phyloP scores from a whole-genome alignment of 768 basidiomycete species.

The Brasilioporus rufonigricans region DNA sequence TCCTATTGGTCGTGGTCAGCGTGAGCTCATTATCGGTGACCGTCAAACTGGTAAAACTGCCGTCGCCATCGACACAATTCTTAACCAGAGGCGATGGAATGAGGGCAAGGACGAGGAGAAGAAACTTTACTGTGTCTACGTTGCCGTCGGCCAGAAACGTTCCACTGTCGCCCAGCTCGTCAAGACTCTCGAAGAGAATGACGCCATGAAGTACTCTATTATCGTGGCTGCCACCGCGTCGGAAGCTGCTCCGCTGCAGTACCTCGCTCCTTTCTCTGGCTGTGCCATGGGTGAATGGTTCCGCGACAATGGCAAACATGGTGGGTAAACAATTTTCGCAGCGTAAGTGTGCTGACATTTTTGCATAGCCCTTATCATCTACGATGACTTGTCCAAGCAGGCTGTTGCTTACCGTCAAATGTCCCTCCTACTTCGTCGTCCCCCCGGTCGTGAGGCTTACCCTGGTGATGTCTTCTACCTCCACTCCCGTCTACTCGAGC shows the following conservation, averaged over 20 bases:
- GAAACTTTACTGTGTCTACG: conserved; percentile 99
- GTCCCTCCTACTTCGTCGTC: conserved; percentile 99
- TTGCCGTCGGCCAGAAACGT: conserved; percentile 98
- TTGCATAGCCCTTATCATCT: conserved; percentile 85
- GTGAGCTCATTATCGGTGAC: conserved; percentile 99
- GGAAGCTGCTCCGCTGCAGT: conserved; percentile 98
- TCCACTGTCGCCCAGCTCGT: conserved; percentile 99
- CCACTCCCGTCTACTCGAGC: conserved; percentile 99
- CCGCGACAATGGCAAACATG: conserved; percentile 99
- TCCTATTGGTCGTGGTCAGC: conserved; percentile 99
- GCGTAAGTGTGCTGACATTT: conserved; percentile 12
- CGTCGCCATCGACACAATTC: conserved; percentile 99
- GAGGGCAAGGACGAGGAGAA: conserved; percentile 94
- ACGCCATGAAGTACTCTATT: conserved; percentile 99
- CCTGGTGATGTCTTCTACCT: conserved; percentile 99
- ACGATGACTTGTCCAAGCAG: conserved; percentile 99
- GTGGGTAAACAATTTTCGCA: conserved; percentile 38
- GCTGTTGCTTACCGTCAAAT: conserved; percentile 99
- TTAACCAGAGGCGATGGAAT: conserved; percentile 99
- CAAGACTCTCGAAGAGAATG: conserved; percentile 99
- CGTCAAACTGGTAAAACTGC: conserved; percentile 99
- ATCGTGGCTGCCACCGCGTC: conserved; percentile 99
- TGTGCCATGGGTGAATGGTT: conserved; percentile 99
- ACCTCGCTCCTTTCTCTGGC: conserved; percentile 99
- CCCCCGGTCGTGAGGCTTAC: conserved; percentile 99